Conservation (phyloP, 495 filamentous ascomycete species). For the Penicillium simplicissimum region DNA sequence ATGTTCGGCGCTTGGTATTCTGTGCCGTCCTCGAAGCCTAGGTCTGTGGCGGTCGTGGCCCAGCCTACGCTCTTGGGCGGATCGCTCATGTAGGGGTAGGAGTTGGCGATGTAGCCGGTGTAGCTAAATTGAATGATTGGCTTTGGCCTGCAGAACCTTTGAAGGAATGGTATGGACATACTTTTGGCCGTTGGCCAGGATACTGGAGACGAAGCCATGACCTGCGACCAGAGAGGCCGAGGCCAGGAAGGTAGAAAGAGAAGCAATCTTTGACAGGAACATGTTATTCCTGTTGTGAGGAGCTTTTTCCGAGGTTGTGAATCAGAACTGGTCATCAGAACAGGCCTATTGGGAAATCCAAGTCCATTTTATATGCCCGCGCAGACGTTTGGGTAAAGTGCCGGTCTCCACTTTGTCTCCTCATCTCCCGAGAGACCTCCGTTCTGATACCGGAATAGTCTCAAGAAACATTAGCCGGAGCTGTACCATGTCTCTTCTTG, state of each 20-base stretch:
- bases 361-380: background rate
- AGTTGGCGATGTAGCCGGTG: conserved; percentile 37
- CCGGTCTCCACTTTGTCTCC: background rate
- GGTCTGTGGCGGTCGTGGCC: conserved; percentile 55
- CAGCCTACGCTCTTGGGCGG: conserved; percentile 57
- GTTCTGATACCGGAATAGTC: conserved; percentile 23
- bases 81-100: conserved; percentile 35
- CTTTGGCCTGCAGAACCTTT: background rate
- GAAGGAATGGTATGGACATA: conserved; percentile 9
- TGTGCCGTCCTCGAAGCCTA: conserved; percentile 57
- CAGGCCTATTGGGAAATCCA: background rate
- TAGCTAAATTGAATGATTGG: conserved; percentile 23
- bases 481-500: background rate
- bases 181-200: conserved; percentile 54
- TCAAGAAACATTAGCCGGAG: conserved; percentile 12
- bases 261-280: conserved; percentile 31
- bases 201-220: conserved; percentile 58
- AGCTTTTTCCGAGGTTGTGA: background rate
- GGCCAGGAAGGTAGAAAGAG: conserved; percentile 37
- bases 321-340: background rate
- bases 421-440: conserved; percentile 7
- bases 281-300: conserved; percentile 10
- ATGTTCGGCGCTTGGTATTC: conserved; percentile 58
- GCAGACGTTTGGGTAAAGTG: background rate
- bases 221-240: conserved; percentile 51